These are phyloP conservation scores for Trichocladium antarcticum DNA, from an alignment of 495 filamentous ascomycete genomes.

Conservation along the genomic window DNA sequence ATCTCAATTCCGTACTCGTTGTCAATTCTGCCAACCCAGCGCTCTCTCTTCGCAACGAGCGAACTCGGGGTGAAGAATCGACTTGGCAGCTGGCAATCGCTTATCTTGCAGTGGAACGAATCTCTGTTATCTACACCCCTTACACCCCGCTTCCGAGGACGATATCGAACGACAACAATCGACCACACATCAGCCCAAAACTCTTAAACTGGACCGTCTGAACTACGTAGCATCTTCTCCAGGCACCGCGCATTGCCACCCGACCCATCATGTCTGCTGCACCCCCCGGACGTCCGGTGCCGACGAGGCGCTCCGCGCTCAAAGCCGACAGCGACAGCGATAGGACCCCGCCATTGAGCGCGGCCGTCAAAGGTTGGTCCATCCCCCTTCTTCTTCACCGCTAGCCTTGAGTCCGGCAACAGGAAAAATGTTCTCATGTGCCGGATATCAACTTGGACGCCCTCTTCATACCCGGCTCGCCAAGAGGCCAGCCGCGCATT, in stretches of 20 bases:
- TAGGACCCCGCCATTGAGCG: constrained; percentile 25
- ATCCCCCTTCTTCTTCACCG: not conserved
- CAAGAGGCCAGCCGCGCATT: not conserved
- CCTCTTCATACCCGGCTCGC: not conserved
- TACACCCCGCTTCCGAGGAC: not conserved
- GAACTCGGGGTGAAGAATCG: too few species aligned
- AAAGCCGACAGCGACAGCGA: constrained; percentile 35
- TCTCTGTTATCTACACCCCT: not conserved
- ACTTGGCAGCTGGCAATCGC: too few species aligned
- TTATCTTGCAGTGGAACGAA: not conserved
- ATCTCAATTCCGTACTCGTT: too few species aligned
- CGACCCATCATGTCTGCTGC: constrained; percentile 19
- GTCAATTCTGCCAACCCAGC: too few species aligned
- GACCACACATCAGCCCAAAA: too few species aligned
- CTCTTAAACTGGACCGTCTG: too few species aligned
- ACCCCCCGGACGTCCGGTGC: constrained; percentile 13
- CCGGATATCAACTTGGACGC: not conserved
- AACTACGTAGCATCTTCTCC: too few species aligned
- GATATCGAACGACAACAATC: not conserved
- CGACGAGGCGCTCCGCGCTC: constrained; percentile 34
- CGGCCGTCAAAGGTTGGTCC: constrained; percentile 36
- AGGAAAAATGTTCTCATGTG: not conserved
- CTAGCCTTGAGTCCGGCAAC: not conserved
- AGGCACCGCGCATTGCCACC: not conserved
- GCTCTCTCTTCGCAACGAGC: too few species aligned